Conservation (phyloP, 176 grass and related monocot genomes). For the Musa troglodytarum region DNA sequence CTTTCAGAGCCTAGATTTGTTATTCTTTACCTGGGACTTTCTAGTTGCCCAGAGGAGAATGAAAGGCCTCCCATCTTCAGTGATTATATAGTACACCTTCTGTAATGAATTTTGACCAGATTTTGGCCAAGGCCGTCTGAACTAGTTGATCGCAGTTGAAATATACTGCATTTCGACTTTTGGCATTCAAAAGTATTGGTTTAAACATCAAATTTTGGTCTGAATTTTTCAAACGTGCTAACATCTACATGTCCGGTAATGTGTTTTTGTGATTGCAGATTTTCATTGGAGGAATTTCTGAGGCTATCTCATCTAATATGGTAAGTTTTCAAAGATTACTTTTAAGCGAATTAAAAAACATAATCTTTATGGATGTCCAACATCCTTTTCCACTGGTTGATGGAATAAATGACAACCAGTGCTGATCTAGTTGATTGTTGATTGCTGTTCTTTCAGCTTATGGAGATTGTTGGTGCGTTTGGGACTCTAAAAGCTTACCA, state of each 20-base stretch:
- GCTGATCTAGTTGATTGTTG: background rate
- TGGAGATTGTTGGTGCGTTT: constrained; percentile 84
- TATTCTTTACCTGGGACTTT: background rate
- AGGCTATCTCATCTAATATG: constrained; percentile 63
- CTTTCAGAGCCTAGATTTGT: background rate
- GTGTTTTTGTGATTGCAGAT: constrained; percentile 61
- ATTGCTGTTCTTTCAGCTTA: constrained; percentile 57
- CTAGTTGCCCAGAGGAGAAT: background rate
- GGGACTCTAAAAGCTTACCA: constrained; percentile 59
- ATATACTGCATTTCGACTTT: background rate
- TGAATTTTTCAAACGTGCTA: background rate
- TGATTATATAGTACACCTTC: too few relatives aligned
- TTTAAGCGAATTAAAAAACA: background rate
- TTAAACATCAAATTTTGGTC: background rate
- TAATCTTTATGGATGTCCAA: background rate
- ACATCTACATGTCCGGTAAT: constrained; percentile 6
- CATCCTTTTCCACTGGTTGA: background rate
- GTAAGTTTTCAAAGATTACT: constrained; percentile 31
- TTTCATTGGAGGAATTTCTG: constrained; percentile 74
- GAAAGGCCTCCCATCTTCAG: background rate
- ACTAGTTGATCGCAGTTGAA: too few relatives aligned
- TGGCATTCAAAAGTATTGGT: background rate
- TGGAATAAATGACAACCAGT: background rate
- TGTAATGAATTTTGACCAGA: background rate
- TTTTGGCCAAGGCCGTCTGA: too few relatives aligned